Evolutionary conservation across 371 early-diverging fungal genomes (phyloP).

Genomic region (Lichtheimia ornata): DNA sequence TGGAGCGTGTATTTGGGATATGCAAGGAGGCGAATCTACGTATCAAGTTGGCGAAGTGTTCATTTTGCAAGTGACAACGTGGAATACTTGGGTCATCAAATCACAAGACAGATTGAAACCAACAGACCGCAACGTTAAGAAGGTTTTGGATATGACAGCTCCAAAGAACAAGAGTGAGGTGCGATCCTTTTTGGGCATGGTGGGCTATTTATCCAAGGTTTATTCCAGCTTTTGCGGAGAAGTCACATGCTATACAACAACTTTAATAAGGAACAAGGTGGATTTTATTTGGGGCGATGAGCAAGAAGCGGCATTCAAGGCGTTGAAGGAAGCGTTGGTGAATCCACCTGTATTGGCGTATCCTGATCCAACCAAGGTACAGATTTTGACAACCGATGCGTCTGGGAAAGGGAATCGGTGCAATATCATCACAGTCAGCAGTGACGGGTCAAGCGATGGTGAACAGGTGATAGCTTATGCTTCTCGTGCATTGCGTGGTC

Average conservation of each 20-base stretch:
- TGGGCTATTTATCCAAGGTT: constrained; percentile 35
- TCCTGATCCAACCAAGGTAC: constrained; percentile 11
- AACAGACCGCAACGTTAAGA: not conserved
- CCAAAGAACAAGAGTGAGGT: constrained; percentile 16
- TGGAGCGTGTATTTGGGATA: constrained; percentile 31
- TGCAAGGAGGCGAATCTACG: constrained; percentile 28
- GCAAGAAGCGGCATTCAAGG: constrained; percentile 23
- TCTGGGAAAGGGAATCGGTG: constrained; percentile 30
- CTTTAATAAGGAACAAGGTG: constrained; percentile 19
- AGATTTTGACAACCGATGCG: constrained; percentile 19
- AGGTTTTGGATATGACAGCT: not conserved
- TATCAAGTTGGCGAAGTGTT: constrained; percentile 28
- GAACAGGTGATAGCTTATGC: constrained; percentile 16
- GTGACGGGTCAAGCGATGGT: constrained; percentile 14
- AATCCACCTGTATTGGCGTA: constrained; percentile 11
- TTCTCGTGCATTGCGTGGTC: constrained; percentile 8
- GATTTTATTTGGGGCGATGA: constrained; percentile 13
- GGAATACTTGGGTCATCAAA: constrained; percentile 31
- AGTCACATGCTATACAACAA: constrained; percentile 12
- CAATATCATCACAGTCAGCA: constrained; percentile 25
- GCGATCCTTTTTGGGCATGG: constrained; percentile 27
- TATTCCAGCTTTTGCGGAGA: constrained; percentile 22
- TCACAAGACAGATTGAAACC: constrained; percentile 25
- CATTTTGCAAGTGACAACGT: constrained; percentile 14
- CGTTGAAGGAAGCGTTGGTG: constrained; percentile 5